These are phyloP conservation scores for Lithohypha guttulata DNA, from an alignment of 2,329 filamentous ascomycete genomes.

Conservation along the genomic window DNA sequence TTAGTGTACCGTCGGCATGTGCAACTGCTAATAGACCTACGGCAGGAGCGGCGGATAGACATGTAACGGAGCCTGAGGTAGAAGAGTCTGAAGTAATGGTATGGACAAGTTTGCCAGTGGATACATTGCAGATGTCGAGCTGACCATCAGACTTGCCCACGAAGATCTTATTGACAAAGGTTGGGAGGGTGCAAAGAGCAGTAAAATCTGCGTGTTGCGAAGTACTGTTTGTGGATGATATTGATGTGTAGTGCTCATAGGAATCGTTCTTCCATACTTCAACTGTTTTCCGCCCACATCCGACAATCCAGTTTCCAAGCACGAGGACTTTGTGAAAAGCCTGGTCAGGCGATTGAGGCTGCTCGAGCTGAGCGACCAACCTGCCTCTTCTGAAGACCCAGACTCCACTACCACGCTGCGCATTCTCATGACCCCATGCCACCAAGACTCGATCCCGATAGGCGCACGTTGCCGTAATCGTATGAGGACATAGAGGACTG, in stretches of 20 bases:
- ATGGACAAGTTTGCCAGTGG: slow-evolving; percentile 80
- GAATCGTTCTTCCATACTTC: slow-evolving; percentile 81
- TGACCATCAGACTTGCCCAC: slow-evolving; percentile 77
- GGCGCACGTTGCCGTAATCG: slow-evolving; percentile 75
- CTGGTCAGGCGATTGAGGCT: slow-evolving; percentile 49
- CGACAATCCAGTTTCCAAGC: slow-evolving; percentile 87
- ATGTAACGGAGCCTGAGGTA: slow-evolving; percentile 70
- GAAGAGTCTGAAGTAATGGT: slow-evolving; percentile 68
- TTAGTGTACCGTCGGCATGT: slow-evolving; percentile 66
- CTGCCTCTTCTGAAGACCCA: slow-evolving; percentile 92
- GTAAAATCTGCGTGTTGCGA: slow-evolving; percentile 59
- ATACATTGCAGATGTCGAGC: slow-evolving; percentile 96
- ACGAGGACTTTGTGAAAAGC: slow-evolving; percentile 69
- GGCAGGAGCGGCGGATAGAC: slow-evolving; percentile 71
- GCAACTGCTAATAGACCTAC: slow-evolving; percentile 80
- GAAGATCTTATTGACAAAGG: slow-evolving; percentile 91
- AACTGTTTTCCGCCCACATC: slow-evolving; percentile 61
- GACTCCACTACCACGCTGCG: slow-evolving; percentile 52
- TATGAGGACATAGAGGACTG: slow-evolving; percentile 71
- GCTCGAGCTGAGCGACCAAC: slow-evolving; percentile 63
- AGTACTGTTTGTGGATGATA: slow-evolving; percentile 47
- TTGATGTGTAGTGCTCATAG: slow-evolving; percentile 80
- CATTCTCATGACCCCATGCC: slow-evolving; percentile 64
- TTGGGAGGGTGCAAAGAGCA: slow-evolving; percentile 77
- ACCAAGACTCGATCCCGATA: slow-evolving; percentile 82